Evolutionary conservation across 2,329 filamentous ascomycete genomes (phyloP).

Genomic region (Apiospora rasikravindrae): DNA sequence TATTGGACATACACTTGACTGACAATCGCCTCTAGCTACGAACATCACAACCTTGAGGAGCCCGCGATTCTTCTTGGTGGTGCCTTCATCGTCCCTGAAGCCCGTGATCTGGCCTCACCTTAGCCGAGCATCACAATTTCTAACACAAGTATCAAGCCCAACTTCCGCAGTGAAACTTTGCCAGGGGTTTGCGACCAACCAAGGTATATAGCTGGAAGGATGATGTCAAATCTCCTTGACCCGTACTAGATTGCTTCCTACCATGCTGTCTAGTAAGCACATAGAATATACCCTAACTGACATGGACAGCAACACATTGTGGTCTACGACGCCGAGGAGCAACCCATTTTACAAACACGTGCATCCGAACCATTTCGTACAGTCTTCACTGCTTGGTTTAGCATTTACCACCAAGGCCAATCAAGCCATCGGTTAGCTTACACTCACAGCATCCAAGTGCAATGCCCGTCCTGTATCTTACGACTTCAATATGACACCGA

Average conservation of each 20-base stretch:
- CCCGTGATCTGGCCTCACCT: background rate
- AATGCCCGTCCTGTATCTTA: background rate
- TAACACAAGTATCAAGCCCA: background rate
- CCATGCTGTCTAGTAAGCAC: background rate
- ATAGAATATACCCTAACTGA: background rate
- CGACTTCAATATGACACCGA: background rate
- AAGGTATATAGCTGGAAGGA: background rate
- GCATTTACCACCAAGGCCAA: background rate
- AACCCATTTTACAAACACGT: background rate
- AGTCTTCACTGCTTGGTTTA: background rate
- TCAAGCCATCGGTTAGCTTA: background rate
- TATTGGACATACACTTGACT: conserved; percentile 23
- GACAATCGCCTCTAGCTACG: conserved; percentile 61
- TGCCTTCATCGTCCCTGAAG: conserved; percentile 60
- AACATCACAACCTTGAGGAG: conserved; percentile 78
- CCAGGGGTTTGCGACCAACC: background rate
- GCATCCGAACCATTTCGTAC: background rate
- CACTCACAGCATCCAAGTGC: background rate
- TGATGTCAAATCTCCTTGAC: background rate
- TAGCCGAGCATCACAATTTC: background rate
- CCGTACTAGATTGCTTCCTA: background rate
- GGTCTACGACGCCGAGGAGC: too few species aligned
- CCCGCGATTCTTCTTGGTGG: conserved; percentile 81
- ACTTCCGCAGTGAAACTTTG: background rate
- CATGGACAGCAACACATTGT: background rate